phyloP scores from a whole-genome alignment of 2,329 filamentous ascomycete genomes.

The Paracorniculantispora psalliotae region DNA sequence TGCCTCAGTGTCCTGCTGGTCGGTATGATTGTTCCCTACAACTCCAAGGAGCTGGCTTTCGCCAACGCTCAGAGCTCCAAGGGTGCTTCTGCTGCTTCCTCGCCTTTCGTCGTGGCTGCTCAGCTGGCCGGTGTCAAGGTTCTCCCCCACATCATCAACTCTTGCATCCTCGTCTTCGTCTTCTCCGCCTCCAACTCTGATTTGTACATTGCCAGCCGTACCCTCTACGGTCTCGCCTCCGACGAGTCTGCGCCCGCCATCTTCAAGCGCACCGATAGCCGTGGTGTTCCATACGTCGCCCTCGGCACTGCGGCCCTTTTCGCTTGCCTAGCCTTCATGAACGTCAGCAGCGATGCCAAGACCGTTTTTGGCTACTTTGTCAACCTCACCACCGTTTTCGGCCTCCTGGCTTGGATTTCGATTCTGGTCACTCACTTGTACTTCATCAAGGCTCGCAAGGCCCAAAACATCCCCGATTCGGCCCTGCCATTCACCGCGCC shows the following conservation, averaged over 20 bases:
- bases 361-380: conserved; percentile 61
- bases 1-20: conserved; percentile 67
- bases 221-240: conserved; percentile 66
- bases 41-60: conserved; percentile 55
- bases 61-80: conserved; percentile 38
- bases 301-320: conserved; percentile 58
- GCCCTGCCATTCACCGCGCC: conserved; percentile 63
- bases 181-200: conserved; percentile 75
- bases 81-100: conserved; percentile 51
- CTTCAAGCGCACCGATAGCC: conserved; percentile 64
- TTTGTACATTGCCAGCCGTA: conserved; percentile 70
- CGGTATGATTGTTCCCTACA: conserved; percentile 71
- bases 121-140: conserved; percentile 55
- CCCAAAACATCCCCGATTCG: conserved; percentile 52
- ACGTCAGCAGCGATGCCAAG: conserved; percentile 52
- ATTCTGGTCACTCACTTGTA: conserved; percentile 63
- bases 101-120: conserved; percentile 73
- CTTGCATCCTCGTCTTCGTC: conserved; percentile 68
- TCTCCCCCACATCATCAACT: conserved; percentile 67
- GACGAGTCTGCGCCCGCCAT: conserved; percentile 68
- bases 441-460: conserved; percentile 58
- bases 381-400: conserved; percentile 63
- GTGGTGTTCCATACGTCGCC: conserved; percentile 65
- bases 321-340: conserved; percentile 64
- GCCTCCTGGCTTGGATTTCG: conserved; percentile 62